Evolutionary conservation across 169 alveolate genomes (phyloP).

Genomic region (Babesia bovis): DNA sequence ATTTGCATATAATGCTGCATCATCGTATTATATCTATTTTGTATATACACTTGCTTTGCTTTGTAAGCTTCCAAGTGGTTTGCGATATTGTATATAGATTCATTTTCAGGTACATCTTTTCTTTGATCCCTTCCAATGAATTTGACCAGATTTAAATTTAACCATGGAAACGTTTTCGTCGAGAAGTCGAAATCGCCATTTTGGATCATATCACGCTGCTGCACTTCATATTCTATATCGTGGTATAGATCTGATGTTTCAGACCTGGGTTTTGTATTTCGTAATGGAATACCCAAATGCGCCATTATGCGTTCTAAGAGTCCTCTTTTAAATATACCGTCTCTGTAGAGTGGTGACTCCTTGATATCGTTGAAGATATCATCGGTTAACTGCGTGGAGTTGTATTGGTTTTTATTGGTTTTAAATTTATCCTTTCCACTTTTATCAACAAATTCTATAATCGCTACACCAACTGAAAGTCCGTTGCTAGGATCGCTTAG

Average conservation of each 20-base stretch:
- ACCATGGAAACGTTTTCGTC: conserved; percentile 59
- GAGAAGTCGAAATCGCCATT: conserved; percentile 47
- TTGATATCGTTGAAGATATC: conserved; percentile 30
- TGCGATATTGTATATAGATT: conserved; percentile 7
- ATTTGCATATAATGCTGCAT: conserved; percentile 16
- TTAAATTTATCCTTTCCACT: conserved; percentile 15
- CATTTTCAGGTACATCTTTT: background rate
- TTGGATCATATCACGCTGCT: conserved; percentile 47
- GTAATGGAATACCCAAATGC: conserved; percentile 10
- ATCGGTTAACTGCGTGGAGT: conserved; percentile 12
- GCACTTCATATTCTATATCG: conserved; percentile 62
- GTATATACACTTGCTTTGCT: background rate
- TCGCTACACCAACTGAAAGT: conserved; percentile 43
- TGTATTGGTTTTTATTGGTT: conserved; percentile 22
- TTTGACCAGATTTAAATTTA: conserved; percentile 37
- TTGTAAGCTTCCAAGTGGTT: conserved; percentile 32
- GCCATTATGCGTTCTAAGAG: conserved; percentile 16
- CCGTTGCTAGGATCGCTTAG: conserved; percentile 45
- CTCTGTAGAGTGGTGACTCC: conserved; percentile 29
- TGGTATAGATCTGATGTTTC: conserved; percentile 11
- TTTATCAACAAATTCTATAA: conserved; percentile 48
- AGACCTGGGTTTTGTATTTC: background rate
- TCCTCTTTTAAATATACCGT: conserved; percentile 32
- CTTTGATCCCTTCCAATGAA: conserved; percentile 38
- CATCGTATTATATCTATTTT: background rate